Evolutionary conservation across 2,329 filamentous ascomycete genomes (phyloP), one percentile per base, ranked within the genome.

Genomic region (Trichoderma aggressivum): DNA sequence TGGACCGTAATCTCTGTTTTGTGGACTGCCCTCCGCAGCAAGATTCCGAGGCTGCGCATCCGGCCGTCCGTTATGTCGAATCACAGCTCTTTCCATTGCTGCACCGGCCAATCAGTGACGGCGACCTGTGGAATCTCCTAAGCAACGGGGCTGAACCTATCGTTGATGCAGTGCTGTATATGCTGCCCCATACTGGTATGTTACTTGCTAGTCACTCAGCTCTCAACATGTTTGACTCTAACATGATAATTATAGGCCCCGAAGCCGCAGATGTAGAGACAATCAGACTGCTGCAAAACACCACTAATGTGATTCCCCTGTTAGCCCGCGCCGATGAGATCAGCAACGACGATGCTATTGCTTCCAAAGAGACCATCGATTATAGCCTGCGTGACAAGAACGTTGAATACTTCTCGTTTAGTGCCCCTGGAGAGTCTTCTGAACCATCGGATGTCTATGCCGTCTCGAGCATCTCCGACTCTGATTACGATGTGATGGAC

Each of bases 1-100:
- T 98, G 59, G 95, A 98, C 78, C 89, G 95, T 34, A 99, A 99
- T 78, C 82, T 99, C 6, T 97, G 94, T 80, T 98, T 99, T 78
- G 90, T 98, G 71, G 95, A 98, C 81, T 95, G 92, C 2, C 89
- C 91, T 12, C 90, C 90, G 14, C 89, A 88, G 79, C 82, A 85
- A 53, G 61, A 7, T 5, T 32, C 59, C 26, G 24, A 56, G 36
- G 62, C 50, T 30, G 68, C 60, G 85, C 83, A 65, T 89, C 90
- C 63, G 86, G 88, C 92, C 50, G 81, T 91, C 16, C 85, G 90
- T 71, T 97, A 97, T 78, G 86, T 97, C 36, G 91, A 94, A 64
- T 78, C 78, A n/a, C 77, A 78, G 47, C 68, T 82, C 10, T 65
- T 74, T n/a, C 75, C 76, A 16, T 71, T 82, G 0, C 72, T 79